Evolutionary conservation across 2,329 filamentous ascomycete genomes (phyloP), one percentile per base, ranked within the genome.

Genomic region (Arthroderma sp.): DNA sequence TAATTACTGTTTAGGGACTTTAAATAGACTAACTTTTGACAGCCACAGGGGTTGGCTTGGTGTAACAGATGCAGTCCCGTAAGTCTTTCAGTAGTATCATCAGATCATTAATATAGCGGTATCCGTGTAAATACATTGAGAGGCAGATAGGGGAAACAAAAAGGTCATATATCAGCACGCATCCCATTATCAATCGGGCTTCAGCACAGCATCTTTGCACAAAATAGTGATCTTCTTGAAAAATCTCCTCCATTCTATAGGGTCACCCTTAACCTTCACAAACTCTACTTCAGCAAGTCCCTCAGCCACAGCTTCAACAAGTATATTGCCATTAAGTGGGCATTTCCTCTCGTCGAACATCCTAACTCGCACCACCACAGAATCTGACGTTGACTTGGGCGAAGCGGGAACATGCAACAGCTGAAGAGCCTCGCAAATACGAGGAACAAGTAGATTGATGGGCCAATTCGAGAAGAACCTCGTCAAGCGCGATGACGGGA

Each of bases 181-280:
- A 42, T 42, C 29, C 9, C 22, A 6, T 15, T 49, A 67, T 44
- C 56, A 56, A 47, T 74, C 68, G 39, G 75, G 76, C 52, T 72
- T 73, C 60, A 79, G 84, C 38, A 96, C 81, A 6, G 79, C 86
- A 59, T 94, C 86, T 58, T 85, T 85, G 66, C 88, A 93, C 48
- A 89, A 70, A 50, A 93, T 72, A 29, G 85, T 85, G n/a, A 95
- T 77, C 63, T 86, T 88, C 67, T 98, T 98, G 72, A 98, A 98
- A 61, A 98, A 86, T 31, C 91, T 73, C 49, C 91, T 77, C 91
- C 93, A 98, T 68, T 96, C 89, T 41, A 98, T 67, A 4, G 91
- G 91, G 68, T 98, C 91, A 4, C 91, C 91, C 67, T 94, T 95
- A 44, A 85, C 75, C 67, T 98, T 98, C 52, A 93, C 77, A 60